phyloP scores from a whole-genome alignment of 768 basidiomycete species.

The Calvatia gigantea region DNA sequence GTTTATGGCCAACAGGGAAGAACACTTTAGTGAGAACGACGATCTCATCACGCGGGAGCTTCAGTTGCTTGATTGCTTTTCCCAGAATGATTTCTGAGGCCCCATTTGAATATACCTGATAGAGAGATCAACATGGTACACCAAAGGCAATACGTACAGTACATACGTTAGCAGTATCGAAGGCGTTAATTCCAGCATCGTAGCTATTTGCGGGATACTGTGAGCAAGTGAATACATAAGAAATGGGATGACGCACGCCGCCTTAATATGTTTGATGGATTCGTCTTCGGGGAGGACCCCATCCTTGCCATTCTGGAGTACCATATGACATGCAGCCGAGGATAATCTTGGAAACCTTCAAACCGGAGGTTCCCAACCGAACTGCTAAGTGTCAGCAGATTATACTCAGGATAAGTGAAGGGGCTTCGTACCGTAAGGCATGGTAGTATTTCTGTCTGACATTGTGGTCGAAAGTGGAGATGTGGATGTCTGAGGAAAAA shows the following conservation, averaged over 20 bases:
- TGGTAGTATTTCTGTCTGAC: neutral
- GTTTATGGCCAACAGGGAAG: constrained; percentile 24
- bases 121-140: neutral
- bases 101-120: constrained; percentile 63
- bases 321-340: constrained; percentile 64
- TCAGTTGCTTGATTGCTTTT: constrained; percentile 62
- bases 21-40: constrained; percentile 77
- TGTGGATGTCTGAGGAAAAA: neutral
- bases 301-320: constrained; percentile 45
- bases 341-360: constrained; percentile 64
- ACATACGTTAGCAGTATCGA: constrained; percentile 51
- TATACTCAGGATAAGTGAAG: neutral
- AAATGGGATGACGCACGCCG: constrained; percentile 26
- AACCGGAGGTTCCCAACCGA: constrained; percentile 48
- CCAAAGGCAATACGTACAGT: neutral
- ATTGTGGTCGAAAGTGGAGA: neutral
- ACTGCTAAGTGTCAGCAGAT: constrained; percentile 25
- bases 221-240: neutral
- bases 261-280: constrained; percentile 50
- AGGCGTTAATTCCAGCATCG: constrained; percentile 59
- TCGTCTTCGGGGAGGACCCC: constrained; percentile 49
- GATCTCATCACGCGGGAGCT: constrained; percentile 67
- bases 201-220: constrained; percentile 30
- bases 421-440: neutral
- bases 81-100: constrained; percentile 65